Conservation (phyloP, 495 filamentous ascomycete species). For the Choiromyces venosus region DNA sequence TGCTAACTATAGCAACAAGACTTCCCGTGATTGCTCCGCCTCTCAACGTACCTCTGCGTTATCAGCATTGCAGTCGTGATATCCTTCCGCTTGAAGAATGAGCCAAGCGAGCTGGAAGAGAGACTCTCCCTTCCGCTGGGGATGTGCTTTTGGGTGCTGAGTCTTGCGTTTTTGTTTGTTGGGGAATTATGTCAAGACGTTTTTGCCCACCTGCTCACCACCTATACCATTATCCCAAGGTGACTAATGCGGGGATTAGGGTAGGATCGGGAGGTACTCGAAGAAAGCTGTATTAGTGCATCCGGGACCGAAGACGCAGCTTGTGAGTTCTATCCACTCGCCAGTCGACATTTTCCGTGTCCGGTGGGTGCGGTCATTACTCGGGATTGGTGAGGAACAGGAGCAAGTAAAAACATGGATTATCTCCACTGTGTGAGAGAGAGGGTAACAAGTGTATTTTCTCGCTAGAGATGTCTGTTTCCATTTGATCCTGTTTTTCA, state of each 20-base stretch:
- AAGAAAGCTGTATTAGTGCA: constrained; percentile 75
- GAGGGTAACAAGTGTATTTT: too few relatives aligned
- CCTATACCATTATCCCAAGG: not conserved
- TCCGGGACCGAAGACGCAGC: constrained; percentile 86
- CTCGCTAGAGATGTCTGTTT: too few relatives aligned
- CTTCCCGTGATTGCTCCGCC: constrained; percentile 89
- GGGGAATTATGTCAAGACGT: constrained; percentile 68
- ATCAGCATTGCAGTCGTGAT: constrained; percentile 87
- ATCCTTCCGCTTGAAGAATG: constrained; percentile 79
- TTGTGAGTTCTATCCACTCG: constrained; percentile 49
- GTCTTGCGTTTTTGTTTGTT: constrained; percentile 67
- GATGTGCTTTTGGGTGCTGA: constrained; percentile 77
- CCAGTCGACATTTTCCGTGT: too few relatives aligned
- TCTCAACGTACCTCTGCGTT: constrained; percentile 83
- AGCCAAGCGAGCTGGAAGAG: constrained; percentile 64
- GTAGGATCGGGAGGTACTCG: constrained; percentile 66
- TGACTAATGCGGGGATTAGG: constrained; percentile 44
- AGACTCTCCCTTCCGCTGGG: constrained; percentile 77
- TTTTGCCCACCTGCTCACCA: not conserved
- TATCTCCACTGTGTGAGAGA: too few relatives aligned
- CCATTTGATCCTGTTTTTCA: too few relatives aligned
- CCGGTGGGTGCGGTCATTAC: too few relatives aligned
- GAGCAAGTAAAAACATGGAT: too few relatives aligned
- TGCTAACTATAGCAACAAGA: constrained; percentile 52
- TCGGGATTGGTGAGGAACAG: too few relatives aligned